A percentile compares a stretch with the other conserved stretches of the same genome.
These are phyloP conservation scores for Tolypocladium cylindrosporum DNA, from an alignment of 2,329 filamentous ascomycete species.

Conservation along the genomic window DNA sequence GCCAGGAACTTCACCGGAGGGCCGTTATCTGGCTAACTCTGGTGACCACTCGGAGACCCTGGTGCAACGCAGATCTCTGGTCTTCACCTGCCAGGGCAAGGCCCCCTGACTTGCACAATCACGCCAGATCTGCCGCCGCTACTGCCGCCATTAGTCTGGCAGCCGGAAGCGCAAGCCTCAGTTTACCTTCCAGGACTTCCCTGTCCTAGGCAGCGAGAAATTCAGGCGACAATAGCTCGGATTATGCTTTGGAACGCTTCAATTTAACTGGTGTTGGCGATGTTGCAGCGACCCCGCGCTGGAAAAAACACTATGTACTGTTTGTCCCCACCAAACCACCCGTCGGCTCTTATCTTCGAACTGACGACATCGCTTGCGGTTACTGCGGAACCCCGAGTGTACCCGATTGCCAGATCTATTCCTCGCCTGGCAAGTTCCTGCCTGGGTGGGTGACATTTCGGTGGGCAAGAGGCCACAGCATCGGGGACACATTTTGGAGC, in stretches of 20 bases:
- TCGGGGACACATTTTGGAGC: no score
- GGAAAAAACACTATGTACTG: no score
- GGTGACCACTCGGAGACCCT: not conserved
- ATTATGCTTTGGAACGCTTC: no score
- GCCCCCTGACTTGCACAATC: not conserved
- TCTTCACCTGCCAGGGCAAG: not conserved
- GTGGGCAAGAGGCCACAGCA: not conserved
- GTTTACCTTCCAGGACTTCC: not conserved
- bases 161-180: not conserved
- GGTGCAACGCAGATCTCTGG: not conserved
- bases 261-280: no score
- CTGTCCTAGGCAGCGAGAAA: not conserved
- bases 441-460: not conserved
- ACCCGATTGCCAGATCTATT: not conserved
- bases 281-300: no score
- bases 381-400: not conserved
- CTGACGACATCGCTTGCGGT: not conserved
- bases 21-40: not conserved
- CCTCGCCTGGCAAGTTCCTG: not conserved
- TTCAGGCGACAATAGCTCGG: no score
- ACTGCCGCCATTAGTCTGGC: not conserved
- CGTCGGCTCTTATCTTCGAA: not conserved
- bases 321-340: not conserved
- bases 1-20: not conserved
- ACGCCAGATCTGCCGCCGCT: not conserved